These are phyloP conservation scores for Mycena venus DNA, from an alignment of 768 basidiomycete species.

Conservation along the genomic window DNA sequence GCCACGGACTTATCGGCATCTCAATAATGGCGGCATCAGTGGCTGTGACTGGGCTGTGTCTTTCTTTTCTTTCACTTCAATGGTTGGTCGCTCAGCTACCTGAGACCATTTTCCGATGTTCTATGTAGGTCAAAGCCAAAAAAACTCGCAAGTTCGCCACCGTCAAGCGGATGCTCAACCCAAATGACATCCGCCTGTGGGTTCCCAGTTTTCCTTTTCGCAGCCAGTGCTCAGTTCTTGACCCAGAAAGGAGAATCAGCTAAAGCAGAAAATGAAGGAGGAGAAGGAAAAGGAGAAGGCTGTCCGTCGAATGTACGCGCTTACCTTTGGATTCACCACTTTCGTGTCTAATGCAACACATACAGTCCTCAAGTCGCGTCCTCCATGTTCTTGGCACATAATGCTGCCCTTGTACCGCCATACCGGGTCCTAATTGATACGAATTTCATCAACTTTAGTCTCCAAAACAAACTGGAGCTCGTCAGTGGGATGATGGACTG, in stretches of 20 bases:
- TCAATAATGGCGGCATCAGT: neutral
- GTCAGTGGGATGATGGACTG: conserved; percentile 99
- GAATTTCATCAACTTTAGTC: conserved; percentile 98
- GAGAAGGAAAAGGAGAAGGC: conserved; percentile 84
- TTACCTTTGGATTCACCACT: neutral
- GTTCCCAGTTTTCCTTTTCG: conserved; percentile 41
- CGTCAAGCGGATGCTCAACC: conserved; percentile 94
- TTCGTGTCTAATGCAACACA: conserved; percentile 45
- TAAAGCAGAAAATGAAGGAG: conserved; percentile 90
- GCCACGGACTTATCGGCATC: neutral
- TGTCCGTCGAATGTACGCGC: conserved; percentile 77
- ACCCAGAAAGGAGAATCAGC: conserved; percentile 90
- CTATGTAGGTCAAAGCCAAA: conserved; percentile 83
- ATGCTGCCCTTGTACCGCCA: conserved; percentile 95
- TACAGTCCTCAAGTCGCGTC: conserved; percentile 87
- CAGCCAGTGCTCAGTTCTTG: conserved; percentile 23
- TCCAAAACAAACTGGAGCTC: conserved; percentile 98
- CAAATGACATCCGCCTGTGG: conserved; percentile 92
- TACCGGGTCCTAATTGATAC: conserved; percentile 98
- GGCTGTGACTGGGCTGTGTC: neutral
- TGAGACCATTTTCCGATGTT: neutral
- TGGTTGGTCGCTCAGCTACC: conserved; percentile 1
- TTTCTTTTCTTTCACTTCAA: neutral
- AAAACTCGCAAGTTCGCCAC: conserved; percentile 96
- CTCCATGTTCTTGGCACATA: conserved; percentile 94